Conservation (phyloP, 495 filamentous ascomycete species). For the Penicillium paxilli region DNA sequence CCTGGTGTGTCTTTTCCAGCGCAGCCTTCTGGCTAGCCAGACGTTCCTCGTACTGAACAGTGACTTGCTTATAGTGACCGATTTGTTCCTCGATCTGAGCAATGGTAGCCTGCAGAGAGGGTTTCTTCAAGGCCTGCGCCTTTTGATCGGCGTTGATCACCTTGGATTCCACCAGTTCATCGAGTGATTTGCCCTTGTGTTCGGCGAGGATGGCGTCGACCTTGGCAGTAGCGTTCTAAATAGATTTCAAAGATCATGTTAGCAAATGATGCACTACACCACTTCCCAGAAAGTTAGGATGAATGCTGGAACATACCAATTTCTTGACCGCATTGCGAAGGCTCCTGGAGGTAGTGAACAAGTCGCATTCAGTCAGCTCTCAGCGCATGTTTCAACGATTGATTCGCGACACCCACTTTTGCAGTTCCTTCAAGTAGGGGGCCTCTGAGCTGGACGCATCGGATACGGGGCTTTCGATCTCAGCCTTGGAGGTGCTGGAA, state of each 20-base stretch:
- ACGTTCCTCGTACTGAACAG: slow-evolving; percentile 71
- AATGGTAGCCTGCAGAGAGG: slow-evolving; percentile 72
- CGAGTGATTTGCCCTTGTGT: slow-evolving; percentile 72
- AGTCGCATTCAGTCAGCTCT: slow-evolving; percentile 10
- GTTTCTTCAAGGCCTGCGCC: slow-evolving; percentile 85
- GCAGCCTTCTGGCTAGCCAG: slow-evolving; percentile 67
- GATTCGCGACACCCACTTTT: slow-evolving; percentile 63
- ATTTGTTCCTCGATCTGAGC: slow-evolving; percentile 82
- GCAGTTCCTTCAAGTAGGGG: slow-evolving; percentile 77
- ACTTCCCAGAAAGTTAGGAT: too few relatives aligned
- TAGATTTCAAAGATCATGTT: too few relatives aligned
- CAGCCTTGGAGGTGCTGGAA: slow-evolving; percentile 31
- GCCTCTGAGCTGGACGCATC: slow-evolving; percentile 64
- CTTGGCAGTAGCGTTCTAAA: slow-evolving; percentile 72
- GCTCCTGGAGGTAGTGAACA: slow-evolving; percentile 59
- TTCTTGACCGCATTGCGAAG: slow-evolving; percentile 88
- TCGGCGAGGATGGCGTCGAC: slow-evolving; percentile 76
- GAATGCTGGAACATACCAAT: slow-evolving; percentile 79
- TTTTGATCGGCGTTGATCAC: slow-evolving; percentile 87
- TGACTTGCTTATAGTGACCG: slow-evolving; percentile 77
- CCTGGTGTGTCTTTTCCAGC: slow-evolving; percentile 66
- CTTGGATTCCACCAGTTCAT: slow-evolving; percentile 76
- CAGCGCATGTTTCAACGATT: neutral
- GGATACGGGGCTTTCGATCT: slow-evolving; percentile 39
- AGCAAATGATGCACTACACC: too few relatives aligned